These are phyloP conservation scores for Curvularia eragrostidis DNA, from an alignment of 2,329 filamentous ascomycete species.

Conservation along the genomic window DNA sequence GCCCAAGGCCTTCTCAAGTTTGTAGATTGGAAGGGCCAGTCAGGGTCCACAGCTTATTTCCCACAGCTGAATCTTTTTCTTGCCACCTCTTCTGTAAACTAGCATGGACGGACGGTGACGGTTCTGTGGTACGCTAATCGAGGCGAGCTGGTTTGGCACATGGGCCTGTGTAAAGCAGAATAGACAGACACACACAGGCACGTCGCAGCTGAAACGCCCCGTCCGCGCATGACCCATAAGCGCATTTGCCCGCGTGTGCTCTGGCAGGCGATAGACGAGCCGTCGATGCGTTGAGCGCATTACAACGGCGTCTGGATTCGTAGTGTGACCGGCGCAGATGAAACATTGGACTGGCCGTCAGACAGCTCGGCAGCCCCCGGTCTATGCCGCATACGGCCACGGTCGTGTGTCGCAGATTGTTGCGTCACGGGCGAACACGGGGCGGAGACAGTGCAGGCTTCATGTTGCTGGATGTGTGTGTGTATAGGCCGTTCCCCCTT, in stretches of 20 bases:
- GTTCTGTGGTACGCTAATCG: neutral
- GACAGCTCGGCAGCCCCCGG: conserved; percentile 12
- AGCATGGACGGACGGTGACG: neutral
- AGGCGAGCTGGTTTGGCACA: neutral
- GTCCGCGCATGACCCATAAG: neutral
- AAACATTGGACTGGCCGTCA: conserved; percentile 22
- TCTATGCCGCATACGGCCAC: conserved; percentile 16
- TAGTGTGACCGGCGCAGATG: conserved; percentile 12
- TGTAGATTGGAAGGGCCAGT: neutral
- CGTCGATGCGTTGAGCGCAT: conserved; percentile 12
- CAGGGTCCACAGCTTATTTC: conserved; percentile 1
- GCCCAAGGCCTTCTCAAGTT: too few species aligned
- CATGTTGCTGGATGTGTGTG: conserved; percentile 13
- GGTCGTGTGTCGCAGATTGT: conserved; percentile 22
- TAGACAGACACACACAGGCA: too few species aligned
- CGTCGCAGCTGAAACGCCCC: conserved; percentile 1
- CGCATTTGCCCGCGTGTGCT: conserved; percentile 2
- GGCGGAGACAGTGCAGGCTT: conserved; percentile 27
- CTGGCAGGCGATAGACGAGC: conserved; percentile 2
- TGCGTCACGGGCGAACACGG: conserved; percentile 18
- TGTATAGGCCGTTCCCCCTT: neutral
- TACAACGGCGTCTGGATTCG: conserved; percentile 13
- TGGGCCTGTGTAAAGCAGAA: neutral
- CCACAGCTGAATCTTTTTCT: neutral
- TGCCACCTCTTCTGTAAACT: neutral